Evolutionary conservation across 306 rosid species (phyloP).

Genomic region (Cicer arietinum): DNA sequence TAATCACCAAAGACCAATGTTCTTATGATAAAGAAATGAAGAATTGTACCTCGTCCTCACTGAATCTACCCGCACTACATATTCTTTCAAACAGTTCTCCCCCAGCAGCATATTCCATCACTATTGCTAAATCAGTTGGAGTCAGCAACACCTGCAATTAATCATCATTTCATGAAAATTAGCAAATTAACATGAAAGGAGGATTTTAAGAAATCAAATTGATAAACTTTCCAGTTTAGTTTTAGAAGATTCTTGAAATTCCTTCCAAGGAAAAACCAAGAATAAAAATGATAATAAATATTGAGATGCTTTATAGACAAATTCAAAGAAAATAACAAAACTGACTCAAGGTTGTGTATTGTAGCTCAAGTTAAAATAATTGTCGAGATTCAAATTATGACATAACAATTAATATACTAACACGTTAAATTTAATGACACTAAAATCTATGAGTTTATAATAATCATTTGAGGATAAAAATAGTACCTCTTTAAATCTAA

Average conservation of each 20-base stretch:
- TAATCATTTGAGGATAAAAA: not conserved
- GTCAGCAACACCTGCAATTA: conserved; percentile 73
- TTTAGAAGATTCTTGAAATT: conserved; percentile 20
- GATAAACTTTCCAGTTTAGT: not conserved
- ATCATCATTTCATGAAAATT: conserved; percentile 16
- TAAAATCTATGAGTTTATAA: no score
- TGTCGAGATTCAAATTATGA: no score
- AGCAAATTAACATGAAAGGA: not conserved
- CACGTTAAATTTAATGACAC: not conserved
- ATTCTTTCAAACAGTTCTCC: conserved; percentile 97
- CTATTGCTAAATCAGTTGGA: conserved; percentile 87
- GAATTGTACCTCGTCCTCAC: conserved; percentile 85
- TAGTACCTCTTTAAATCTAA: conserved; percentile 90
- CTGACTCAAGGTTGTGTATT: no score
- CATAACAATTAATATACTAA: no score
- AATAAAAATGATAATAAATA: not conserved
- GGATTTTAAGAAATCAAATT: not conserved
- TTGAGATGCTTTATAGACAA: not conserved
- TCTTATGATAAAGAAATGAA: not conserved
- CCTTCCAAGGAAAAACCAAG: not conserved
- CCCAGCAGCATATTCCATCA: conserved; percentile 98
- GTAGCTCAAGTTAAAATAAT: no score
- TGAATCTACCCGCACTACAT: conserved; percentile 95
- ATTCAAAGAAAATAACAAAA: no score
- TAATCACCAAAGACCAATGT: not conserved